These are phyloP conservation scores for Botrytis galanthina DNA, from an alignment of 2,329 filamentous ascomycete species.

Conservation along the genomic window DNA sequence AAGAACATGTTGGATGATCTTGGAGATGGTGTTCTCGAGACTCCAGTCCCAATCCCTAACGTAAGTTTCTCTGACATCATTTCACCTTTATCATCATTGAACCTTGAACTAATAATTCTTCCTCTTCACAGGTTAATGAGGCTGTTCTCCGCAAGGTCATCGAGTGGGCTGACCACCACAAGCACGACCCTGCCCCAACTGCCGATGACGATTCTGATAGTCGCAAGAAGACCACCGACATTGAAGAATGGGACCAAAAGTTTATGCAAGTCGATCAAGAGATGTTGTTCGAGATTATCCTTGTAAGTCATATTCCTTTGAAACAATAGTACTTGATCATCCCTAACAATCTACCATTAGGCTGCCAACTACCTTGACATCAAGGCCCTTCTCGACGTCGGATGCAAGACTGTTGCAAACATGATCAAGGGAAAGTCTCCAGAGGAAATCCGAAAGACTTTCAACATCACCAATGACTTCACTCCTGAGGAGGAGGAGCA, in stretches of 20 bases:
- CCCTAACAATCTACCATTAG: slow-evolving; percentile 44
- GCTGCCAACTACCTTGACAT: slow-evolving; percentile 99
- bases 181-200: slow-evolving; percentile 76
- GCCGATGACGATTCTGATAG: slow-evolving; percentile 89
- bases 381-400: slow-evolving; percentile 94
- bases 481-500: slow-evolving; percentile 98
- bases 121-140: slow-evolving; percentile 70
- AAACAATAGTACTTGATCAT: background rate
- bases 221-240: slow-evolving; percentile 97
- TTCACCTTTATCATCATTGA: background rate
- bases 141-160: slow-evolving; percentile 92
- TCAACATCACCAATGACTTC: slow-evolving; percentile 99
- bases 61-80: slow-evolving; percentile 44
- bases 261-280: slow-evolving; percentile 99
- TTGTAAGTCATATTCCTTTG: slow-evolving; percentile 57
- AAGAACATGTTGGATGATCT: slow-evolving; percentile 98
- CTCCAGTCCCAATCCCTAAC: slow-evolving; percentile 76
- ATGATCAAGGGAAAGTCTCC: slow-evolving; percentile 99
- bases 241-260: slow-evolving; percentile 99
- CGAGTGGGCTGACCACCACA: slow-evolving; percentile 97
- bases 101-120: slow-evolving; percentile 17
- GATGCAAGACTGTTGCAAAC: slow-evolving; percentile 99
- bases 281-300: slow-evolving; percentile 99
- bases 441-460: slow-evolving; percentile 98
- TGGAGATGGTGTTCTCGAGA: slow-evolving; percentile 57